A percentile compares a stretch with the other conserved stretches of the same genome.
These are phyloP conservation scores for Dictyostelium firmibasis DNA, from an alignment of 78 protist genomes.

Conservation along the genomic window DNA sequence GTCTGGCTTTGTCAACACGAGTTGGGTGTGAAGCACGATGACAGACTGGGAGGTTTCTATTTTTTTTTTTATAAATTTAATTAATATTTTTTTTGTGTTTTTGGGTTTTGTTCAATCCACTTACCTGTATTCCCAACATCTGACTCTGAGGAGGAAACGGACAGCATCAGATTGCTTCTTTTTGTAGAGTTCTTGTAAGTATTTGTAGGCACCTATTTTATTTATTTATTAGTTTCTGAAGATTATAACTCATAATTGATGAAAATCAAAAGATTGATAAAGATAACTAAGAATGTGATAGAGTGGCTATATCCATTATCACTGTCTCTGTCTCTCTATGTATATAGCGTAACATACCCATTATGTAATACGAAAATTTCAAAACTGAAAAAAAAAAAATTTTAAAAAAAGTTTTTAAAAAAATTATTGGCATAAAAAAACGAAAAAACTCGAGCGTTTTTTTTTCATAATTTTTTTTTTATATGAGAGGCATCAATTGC, in stretches of 20 bases:
- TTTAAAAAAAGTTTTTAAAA: neutral
- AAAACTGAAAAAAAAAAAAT: neutral
- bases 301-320: neutral
- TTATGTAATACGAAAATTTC: neutral
- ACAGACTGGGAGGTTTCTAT: slow-evolving; percentile 95
- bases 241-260: neutral
- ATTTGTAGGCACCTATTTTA: slow-evolving; percentile 96
- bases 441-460: neutral
- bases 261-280: neutral
- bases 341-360: neutral
- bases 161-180: slow-evolving; percentile 98
- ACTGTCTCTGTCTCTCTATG: neutral
- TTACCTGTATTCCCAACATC: slow-evolving; percentile 98
- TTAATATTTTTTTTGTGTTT: neutral
- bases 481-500: neutral
- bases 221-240: neutral
- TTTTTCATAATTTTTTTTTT: neutral
- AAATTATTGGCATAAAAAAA: neutral
- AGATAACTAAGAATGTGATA: neutral
- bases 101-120: too few species aligned
- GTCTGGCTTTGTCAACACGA: slow-evolving; percentile 99
- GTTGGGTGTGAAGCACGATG: slow-evolving; percentile 97
- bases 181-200: slow-evolving; percentile 97
- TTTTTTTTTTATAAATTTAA: neutral
- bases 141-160: slow-evolving; percentile 98